phyloP scores from a whole-genome alignment of 805 yeast species.

The Candida ipomoeae region DNA sequence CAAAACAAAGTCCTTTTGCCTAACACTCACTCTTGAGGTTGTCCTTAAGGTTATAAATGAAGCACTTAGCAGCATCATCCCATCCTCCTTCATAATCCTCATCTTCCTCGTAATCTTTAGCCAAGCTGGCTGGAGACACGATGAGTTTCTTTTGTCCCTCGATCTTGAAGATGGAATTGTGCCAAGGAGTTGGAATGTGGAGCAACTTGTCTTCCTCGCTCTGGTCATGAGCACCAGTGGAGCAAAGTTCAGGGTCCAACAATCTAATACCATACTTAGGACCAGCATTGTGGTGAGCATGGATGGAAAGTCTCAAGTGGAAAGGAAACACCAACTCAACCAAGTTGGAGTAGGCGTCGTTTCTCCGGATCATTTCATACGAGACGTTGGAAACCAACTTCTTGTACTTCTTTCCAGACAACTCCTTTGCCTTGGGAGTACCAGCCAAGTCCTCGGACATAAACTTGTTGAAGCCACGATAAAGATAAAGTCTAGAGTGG shows the following conservation, averaged over 20 bases:
- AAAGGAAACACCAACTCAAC: slow-evolving; percentile 58
- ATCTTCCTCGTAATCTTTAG: slow-evolving; percentile 9
- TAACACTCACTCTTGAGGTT: not conserved
- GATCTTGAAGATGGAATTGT: slow-evolving; percentile 47
- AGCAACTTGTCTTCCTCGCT: slow-evolving; percentile 41
- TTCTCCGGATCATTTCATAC: slow-evolving; percentile 57
- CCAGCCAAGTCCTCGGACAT: slow-evolving; percentile 55
- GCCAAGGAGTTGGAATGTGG: slow-evolving; percentile 69
- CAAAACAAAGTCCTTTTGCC: not conserved
- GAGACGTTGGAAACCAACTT: slow-evolving; percentile 51
- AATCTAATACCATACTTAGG: slow-evolving; percentile 57
- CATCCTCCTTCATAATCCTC: slow-evolving; percentile 17
- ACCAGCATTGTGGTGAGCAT: slow-evolving; percentile 56
- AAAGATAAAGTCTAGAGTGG: slow-evolving; percentile 51
- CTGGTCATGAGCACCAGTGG: slow-evolving; percentile 44
- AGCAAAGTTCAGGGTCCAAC: slow-evolving; percentile 40
- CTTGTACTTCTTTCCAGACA: slow-evolving; percentile 47
- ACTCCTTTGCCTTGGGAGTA: slow-evolving; percentile 33
- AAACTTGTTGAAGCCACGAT: slow-evolving; percentile 55
- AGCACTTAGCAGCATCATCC: slow-evolving; percentile 14
- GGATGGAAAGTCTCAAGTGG: slow-evolving; percentile 57
- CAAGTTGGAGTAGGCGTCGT: slow-evolving; percentile 61
- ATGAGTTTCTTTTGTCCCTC: slow-evolving; percentile 28
- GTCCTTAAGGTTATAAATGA: slow-evolving; percentile 2
- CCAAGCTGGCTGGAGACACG: slow-evolving; percentile 13